Base-by-base conservation (phyloP, 2,329 filamentous ascomycete genomes). In the Ceratocystiopsis minuta region DNA sequence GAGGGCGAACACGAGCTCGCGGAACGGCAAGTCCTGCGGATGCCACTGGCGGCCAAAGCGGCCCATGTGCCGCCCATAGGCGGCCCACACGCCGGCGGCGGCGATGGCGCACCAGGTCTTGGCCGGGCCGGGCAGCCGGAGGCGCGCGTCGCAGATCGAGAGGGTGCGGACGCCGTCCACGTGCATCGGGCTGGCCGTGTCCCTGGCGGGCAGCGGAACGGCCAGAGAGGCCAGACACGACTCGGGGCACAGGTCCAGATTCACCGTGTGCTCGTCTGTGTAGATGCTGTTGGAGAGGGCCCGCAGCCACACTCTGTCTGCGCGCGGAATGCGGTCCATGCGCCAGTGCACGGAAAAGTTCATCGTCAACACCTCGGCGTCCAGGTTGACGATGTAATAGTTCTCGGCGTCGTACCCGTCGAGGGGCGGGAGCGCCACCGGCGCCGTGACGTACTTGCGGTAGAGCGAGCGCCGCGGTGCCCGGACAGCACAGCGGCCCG, bases 361-460 rank as follows among this genome's bases (percentile, higher is more conserved):
- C 28, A 45, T 39, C 4, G 44, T 45, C 6, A 45, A 28, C 2
- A 45, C 34, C 34, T 43, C 41, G 13, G 24, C 33, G 18, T 43
- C 44, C 11, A 45, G 44, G 15, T 45, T 34, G 16, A 31, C 32
- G 13, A 39, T 35, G 33, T 41, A 45, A 1, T 32, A 13, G 24
- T 39, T 14, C 4, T 38, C 7, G 15, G 38, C 17, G 11, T 20
- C 33, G 16, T 36, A 40, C 35, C 11, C 13, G 12, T 40, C 24
- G 10, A 40, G 16, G 5, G 33, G 33, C 2, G 38, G 40, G 3
- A 41, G 28, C 14, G 4, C 35, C 14, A 35, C 16, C 1, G 40
- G 40, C 6, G 37, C 12, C 5, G 16, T 16, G 3, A 37, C 16
- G 18, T 42, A 34, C 10, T 16, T 7, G 4, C 13, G 9, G 13